Conservation (phyloP, 768 basidiomycete genomes). For the Boletus rufocinnamomeus region DNA sequence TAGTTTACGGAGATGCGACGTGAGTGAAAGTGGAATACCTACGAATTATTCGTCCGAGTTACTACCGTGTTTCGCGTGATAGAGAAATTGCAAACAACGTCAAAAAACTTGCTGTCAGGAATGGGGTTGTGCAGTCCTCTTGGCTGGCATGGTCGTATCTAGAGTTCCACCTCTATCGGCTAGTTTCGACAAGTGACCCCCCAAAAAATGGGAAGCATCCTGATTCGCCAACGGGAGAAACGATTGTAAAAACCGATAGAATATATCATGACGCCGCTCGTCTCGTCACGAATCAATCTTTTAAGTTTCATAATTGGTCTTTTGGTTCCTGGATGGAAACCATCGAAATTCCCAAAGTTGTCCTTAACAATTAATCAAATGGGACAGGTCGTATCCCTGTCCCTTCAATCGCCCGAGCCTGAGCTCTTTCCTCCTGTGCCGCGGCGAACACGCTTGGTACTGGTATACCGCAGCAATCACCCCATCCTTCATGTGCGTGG, state of each 20-base stretch:
- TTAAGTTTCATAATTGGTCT: no score
- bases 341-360: no score
- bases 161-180: no score
- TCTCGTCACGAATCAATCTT: neutral
- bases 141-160: no score
- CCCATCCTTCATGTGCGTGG: constrained; percentile 63
- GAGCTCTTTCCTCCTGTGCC: constrained; percentile 46
- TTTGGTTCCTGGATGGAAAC: neutral
- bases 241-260: neutral
- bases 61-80: no score
- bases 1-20: neutral
- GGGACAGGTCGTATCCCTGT: constrained; percentile 76
- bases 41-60: no score
- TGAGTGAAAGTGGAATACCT: no score
- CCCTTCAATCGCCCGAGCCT: constrained; percentile 49
- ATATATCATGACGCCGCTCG: no score
- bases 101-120: neutral
- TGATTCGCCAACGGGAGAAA: neutral
- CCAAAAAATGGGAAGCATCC: neutral
- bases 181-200: no score
- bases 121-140: no score
- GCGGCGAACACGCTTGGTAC: constrained; percentile 84
- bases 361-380: constrained; percentile 56
- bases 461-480: constrained; percentile 89
- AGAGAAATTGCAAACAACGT: neutral